These are phyloP conservation scores for Isatis tinctoria DNA, from an alignment of 345 rosid species.

Conservation along the genomic window DNA sequence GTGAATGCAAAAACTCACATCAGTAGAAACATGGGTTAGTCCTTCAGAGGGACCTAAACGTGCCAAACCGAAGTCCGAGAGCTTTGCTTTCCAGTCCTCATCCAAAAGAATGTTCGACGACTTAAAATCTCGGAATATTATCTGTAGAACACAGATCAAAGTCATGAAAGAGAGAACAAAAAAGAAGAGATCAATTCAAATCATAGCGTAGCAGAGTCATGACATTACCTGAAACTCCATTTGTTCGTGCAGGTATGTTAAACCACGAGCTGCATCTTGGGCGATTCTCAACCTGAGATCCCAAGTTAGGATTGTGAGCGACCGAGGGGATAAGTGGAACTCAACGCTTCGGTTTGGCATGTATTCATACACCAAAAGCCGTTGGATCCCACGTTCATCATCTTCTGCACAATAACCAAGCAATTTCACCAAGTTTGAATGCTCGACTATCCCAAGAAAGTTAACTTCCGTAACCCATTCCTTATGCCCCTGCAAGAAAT, in stretches of 20 bases:
- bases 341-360: conserved; percentile 84
- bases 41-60: conserved; percentile 91
- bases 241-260: conserved; percentile 74
- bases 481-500: conserved; percentile 66
- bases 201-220: background rate
- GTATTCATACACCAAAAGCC: conserved; percentile 78
- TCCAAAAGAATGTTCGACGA: conserved; percentile 87
- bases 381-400: conserved; percentile 87
- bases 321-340: conserved; percentile 48
- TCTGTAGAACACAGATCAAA: conserved; percentile 35
- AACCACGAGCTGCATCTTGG: conserved; percentile 87
- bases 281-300: conserved; percentile 77
- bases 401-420: conserved; percentile 93
- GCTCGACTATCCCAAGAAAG: conserved; percentile 82
- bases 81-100: conserved; percentile 89
- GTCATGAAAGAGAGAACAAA: background rate
- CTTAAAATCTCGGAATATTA: conserved; percentile 85
- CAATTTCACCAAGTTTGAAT: conserved; percentile 80
- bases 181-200: conserved; percentile 6
- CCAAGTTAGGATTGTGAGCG: conserved; percentile 70
- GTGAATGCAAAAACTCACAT: conserved; percentile 47
- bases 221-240: conserved; percentile 81
- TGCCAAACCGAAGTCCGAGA: conserved; percentile 94
- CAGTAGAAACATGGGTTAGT: conserved; percentile 86
- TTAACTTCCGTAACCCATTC: conserved; percentile 95